These are phyloP conservation scores for Xylaria polymorpha DNA, from an alignment of 2,329 filamentous ascomycete genomes.

Conservation along the genomic window DNA sequence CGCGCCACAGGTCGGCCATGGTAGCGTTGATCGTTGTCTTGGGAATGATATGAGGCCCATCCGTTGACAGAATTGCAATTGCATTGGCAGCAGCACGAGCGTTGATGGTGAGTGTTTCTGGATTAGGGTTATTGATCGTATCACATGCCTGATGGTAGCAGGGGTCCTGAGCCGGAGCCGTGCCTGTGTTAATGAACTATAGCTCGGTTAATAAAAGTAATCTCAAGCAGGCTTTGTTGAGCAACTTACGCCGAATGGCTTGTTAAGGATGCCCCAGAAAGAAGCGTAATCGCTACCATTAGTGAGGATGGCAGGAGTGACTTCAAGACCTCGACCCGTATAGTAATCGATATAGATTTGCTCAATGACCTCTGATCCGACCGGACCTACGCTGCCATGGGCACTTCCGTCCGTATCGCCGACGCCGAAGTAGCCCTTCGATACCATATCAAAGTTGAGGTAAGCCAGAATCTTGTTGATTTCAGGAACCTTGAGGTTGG, in stretches of 20 bases:
- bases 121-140: constrained; percentile 25
- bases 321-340: constrained; percentile 18
- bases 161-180: constrained; percentile 27
- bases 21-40: constrained; percentile 23
- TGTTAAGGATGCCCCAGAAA: constrained; percentile 31
- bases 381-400: constrained; percentile 22
- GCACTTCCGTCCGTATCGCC: constrained; percentile 26
- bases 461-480: constrained; percentile 28
- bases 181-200: constrained; percentile 33
- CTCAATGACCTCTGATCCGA: constrained; percentile 30
- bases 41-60: constrained; percentile 22
- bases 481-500: constrained; percentile 9
- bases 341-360: constrained; percentile 33
- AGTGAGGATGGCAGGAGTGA: constrained; percentile 28
- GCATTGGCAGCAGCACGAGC: constrained; percentile 28
- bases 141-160: constrained; percentile 33
- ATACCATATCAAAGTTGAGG: constrained; percentile 33
- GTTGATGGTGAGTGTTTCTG: constrained; percentile 27
- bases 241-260: constrained; percentile 27
- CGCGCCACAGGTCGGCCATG: constrained; percentile 2
- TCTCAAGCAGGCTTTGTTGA: too few relatives aligned
- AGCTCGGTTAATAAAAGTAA: neutral
- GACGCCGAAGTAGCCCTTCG: constrained; percentile 29
- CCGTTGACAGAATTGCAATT: constrained; percentile 27
- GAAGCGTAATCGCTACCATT: constrained; percentile 33